Evolutionary conservation across 2,329 filamentous ascomycete genomes (phyloP).

Genomic region (Cladosporium sp.): DNA sequence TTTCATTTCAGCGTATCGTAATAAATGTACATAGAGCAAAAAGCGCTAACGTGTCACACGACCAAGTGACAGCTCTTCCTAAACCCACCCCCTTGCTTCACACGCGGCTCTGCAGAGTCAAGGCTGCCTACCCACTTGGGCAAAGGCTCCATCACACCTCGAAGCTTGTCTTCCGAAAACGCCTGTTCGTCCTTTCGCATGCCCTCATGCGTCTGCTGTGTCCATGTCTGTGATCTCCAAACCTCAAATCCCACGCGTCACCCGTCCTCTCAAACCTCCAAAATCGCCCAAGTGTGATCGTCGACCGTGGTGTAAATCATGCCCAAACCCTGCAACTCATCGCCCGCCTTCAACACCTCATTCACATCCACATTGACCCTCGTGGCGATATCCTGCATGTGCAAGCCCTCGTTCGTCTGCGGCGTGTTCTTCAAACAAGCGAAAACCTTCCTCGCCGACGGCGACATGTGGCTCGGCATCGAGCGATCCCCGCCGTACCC

Average conservation of each 20-base stretch:
- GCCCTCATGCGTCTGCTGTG: neutral
- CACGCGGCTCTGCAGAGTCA: slow-evolving; percentile 4
- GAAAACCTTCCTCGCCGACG: slow-evolving; percentile 64
- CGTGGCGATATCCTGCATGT: slow-evolving; percentile 71
- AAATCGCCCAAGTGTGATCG: slow-evolving; percentile 84
- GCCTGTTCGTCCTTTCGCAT: neutral
- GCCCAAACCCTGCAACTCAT: slow-evolving; percentile 71
- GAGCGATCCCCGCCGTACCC: slow-evolving; percentile 30
- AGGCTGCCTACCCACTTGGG: neutral
- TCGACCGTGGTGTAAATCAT: slow-evolving; percentile 88
- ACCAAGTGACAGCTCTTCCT: slow-evolving; percentile 9
- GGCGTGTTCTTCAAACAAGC: slow-evolving; percentile 62
- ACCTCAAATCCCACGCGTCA: neutral
- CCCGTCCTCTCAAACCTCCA: slow-evolving; percentile 57
- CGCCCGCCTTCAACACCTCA: slow-evolving; percentile 72
- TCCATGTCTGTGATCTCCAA: neutral
- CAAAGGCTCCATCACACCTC: neutral
- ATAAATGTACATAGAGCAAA: slow-evolving; percentile 9
- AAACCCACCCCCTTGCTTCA: slow-evolving; percentile 12
- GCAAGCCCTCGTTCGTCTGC: slow-evolving; percentile 76
- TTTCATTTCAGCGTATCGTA: slow-evolving; percentile 9
- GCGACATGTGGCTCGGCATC: slow-evolving; percentile 38
- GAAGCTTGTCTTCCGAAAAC: slow-evolving; percentile 2
- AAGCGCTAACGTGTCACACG: neutral
- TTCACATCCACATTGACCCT: slow-evolving; percentile 60